Percentiles rank a stretch among this genome's conserved stretches.
Conservation (phyloP, 352 stramenopile species). For the Phytophthora colocasiae region DNA sequence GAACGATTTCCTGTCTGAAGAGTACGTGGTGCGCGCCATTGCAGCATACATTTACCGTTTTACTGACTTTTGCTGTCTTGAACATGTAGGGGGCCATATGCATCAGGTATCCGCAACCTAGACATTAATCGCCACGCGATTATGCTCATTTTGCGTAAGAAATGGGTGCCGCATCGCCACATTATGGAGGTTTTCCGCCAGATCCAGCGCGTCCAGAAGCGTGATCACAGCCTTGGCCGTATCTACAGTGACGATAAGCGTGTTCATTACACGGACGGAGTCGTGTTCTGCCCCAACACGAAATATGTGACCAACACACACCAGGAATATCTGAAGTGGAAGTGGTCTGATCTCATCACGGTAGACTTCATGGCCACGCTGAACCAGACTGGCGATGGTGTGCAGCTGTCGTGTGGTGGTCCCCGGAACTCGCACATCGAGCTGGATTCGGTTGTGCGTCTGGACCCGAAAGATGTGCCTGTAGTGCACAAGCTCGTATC, state of each 20-base stretch:
- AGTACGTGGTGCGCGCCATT: constrained; percentile 50
- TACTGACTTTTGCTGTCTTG: constrained; percentile 9
- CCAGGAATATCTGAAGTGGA: constrained; percentile 93
- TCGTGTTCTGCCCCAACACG: constrained; percentile 91
- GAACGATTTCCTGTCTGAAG: constrained; percentile 86
- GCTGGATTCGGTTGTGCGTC: constrained; percentile 82
- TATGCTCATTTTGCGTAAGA: constrained; percentile 82
- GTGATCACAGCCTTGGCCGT: constrained; percentile 74
- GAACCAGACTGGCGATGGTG: constrained; percentile 54
- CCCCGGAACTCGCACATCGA: constrained; percentile 82
- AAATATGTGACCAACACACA: constrained; percentile 87
- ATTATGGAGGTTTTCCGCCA: constrained; percentile 87
- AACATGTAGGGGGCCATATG: constrained; percentile 67
- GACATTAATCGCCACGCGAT: constrained; percentile 74
- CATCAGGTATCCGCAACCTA: constrained; percentile 65
- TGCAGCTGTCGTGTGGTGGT: constrained; percentile 78
- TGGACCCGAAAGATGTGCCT: constrained; percentile 79
- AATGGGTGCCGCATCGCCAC: constrained; percentile 82
- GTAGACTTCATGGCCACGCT: constrained; percentile 84
- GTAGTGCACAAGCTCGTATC: constrained; percentile 74
- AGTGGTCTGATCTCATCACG: constrained; percentile 92
- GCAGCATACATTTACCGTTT: background rate
- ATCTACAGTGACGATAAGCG: constrained; percentile 88
- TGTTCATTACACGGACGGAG: constrained; percentile 90
- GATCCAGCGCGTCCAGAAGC: constrained; percentile 82